phyloP scores from a whole-genome alignment of 257 asterid genomes.

The Nicotiana sylvestris region DNA sequence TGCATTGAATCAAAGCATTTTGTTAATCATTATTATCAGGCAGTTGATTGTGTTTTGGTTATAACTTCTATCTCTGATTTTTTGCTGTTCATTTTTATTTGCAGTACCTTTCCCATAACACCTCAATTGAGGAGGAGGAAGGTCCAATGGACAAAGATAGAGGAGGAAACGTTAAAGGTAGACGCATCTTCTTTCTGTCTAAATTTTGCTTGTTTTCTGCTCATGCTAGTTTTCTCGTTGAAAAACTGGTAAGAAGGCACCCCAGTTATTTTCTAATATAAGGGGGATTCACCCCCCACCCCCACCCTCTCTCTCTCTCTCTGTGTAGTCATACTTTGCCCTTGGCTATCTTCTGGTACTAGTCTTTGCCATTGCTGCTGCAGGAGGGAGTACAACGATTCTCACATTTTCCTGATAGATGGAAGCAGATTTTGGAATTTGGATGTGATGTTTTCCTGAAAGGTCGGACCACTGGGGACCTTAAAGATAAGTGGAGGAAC shows the following conservation, averaged over 20 bases:
- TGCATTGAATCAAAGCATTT: neutral
- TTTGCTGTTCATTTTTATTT: constrained; percentile 11
- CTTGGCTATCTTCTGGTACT: neutral
- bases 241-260: neutral
- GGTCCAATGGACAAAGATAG: constrained; percentile 52
- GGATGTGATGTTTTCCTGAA: constrained; percentile 46
- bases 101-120: constrained; percentile 41
- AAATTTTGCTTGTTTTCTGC: neutral
- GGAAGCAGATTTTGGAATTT: constrained; percentile 48
- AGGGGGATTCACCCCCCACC: neutral
- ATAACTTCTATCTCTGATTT: neutral
- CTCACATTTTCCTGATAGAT: constrained; percentile 19
- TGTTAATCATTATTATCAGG: neutral
- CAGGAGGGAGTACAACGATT: constrained; percentile 48
- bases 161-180: constrained; percentile 65
- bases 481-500: constrained; percentile 78
- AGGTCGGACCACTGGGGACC: constrained; percentile 54
- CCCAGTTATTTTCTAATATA: neutral
- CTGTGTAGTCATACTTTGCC: neutral
- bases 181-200: neutral
- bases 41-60: neutral
- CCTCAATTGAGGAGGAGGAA: constrained; percentile 37
- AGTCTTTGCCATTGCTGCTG: constrained; percentile 17
- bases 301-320: neutral
- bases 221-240: neutral